These are phyloP conservation scores for Halophytophthora batemanensis DNA, from an alignment of 352 stramenopile genomes.

Conservation along the genomic window DNA sequence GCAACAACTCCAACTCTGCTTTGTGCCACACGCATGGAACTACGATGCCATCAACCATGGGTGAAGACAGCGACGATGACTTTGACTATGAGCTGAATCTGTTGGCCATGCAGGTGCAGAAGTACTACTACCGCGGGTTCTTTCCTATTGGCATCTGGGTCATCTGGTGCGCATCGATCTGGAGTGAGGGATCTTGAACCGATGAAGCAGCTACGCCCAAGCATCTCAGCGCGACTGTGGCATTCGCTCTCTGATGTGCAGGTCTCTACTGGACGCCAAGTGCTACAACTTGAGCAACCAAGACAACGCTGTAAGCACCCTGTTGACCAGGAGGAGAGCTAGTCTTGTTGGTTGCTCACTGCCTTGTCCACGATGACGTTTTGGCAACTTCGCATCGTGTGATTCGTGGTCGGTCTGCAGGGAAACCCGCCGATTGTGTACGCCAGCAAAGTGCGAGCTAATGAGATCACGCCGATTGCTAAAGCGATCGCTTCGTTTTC, in stretches of 20 bases:
- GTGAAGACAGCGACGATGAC: constrained; percentile 6
- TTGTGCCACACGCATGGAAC: neutral
- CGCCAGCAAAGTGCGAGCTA: constrained; percentile 44
- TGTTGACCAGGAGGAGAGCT: too few species aligned
- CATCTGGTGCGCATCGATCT: constrained; percentile 32
- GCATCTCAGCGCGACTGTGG: too few species aligned
- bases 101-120: constrained; percentile 60
- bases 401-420: constrained; percentile 8
- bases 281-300: constrained; percentile 56
- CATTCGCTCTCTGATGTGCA: constrained; percentile 3
- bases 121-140: constrained; percentile 31
- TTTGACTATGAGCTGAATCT: constrained; percentile 45
- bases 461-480: neutral
- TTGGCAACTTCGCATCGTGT: neutral
- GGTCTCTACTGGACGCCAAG: constrained; percentile 37
- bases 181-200: too few species aligned
- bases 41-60: constrained; percentile 5
- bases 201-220: too few species aligned
- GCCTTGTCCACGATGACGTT: too few species aligned
- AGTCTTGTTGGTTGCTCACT: too few species aligned
- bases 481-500: neutral
- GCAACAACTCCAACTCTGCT: too few species aligned
- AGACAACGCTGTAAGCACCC: constrained; percentile 38
- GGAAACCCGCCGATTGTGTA: constrained; percentile 59
- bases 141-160: constrained; percentile 41